A percentile compares a stretch with the other conserved stretches of the same genome.
Conservation (phyloP, 2,329 filamentous ascomycete genomes). For the Aspergillus sp. region DNA sequence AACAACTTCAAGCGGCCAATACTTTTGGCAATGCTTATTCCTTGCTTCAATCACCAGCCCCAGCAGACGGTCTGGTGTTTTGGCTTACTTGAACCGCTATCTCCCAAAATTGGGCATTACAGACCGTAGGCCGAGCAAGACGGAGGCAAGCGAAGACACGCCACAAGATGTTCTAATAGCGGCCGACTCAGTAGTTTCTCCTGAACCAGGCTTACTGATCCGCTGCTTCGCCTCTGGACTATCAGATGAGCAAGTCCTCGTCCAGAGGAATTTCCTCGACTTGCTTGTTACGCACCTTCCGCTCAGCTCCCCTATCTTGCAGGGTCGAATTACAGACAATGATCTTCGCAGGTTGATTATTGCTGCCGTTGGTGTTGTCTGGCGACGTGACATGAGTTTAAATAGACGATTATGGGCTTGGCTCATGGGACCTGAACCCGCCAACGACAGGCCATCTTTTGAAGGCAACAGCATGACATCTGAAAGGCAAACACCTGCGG, state of each 20-base stretch:
- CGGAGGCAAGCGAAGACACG: conserved; percentile 28
- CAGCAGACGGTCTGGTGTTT: conserved; percentile 76
- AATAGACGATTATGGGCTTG: conserved; percentile 95
- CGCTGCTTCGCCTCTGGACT: conserved; percentile 91
- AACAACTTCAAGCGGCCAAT: conserved; percentile 67
- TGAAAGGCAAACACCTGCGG: conserved; percentile 25
- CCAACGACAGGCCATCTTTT: conserved; percentile 33
- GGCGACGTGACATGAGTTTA: conserved; percentile 90
- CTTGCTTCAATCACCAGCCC: conserved; percentile 87
- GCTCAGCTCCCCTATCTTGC: conserved; percentile 76
- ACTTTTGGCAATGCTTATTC: conserved; percentile 99
- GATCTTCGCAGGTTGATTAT: conserved; percentile 81
- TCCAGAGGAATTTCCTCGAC: conserved; percentile 92
- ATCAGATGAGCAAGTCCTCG: conserved; percentile 80
- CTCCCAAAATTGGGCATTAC: conserved; percentile 67
- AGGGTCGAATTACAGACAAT: conserved; percentile 66
- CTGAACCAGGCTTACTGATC: conserved; percentile 86
- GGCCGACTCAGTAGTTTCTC: conserved; percentile 56
- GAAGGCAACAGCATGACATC: conserved; percentile 29
- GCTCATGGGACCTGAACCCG: conserved; percentile 79
- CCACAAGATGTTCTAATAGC: conserved; percentile 33
- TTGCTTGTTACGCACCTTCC: conserved; percentile 87
- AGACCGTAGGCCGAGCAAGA: conserved; percentile 31
- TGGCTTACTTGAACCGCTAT: conserved; percentile 79
- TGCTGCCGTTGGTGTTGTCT: conserved; percentile 83